Evolutionary conservation across 192 early-diverging fungal species (phyloP).

Genomic region (Glomus cerebriforme): DNA sequence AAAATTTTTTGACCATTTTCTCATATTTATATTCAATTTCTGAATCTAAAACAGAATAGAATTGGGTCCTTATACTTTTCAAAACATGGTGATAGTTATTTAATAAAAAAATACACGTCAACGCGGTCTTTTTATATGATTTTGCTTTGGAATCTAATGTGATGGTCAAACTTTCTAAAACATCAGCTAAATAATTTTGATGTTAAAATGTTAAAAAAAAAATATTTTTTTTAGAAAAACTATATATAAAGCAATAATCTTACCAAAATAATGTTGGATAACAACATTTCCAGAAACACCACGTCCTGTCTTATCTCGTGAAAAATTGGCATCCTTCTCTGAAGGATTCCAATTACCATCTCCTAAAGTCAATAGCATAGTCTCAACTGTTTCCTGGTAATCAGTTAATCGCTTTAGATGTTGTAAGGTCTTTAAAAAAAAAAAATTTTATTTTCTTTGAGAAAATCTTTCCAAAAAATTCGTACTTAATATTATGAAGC

Average conservation of each 20-base stretch:
- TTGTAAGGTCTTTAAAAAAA: constrained; percentile 57
- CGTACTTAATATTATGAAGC: too few species aligned
- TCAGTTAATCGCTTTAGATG: constrained; percentile 61
- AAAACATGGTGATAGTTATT: constrained; percentile 83
- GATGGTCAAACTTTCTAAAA: constrained; percentile 56
- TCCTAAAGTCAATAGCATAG: constrained; percentile 52
- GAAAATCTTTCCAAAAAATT: too few species aligned
- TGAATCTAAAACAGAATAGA: constrained; percentile 55
- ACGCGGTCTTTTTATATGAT: constrained; percentile 68
- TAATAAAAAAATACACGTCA: constrained; percentile 72
- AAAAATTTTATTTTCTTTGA: background rate
- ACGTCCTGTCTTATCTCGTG: constrained; percentile 23
- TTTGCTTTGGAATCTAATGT: constrained; percentile 70
- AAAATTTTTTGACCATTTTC: constrained; percentile 51
- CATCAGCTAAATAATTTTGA: constrained; percentile 44
- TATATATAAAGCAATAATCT: background rate
- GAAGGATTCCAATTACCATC: constrained; percentile 61
- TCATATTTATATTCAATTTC: constrained; percentile 54
- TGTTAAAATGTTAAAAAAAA: background rate
- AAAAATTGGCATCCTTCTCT: constrained; percentile 34
- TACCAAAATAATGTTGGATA: constrained; percentile 45
- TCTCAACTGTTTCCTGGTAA: constrained; percentile 58
- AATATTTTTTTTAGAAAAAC: background rate
- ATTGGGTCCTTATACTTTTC: constrained; percentile 59
- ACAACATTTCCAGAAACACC: constrained; percentile 32